Base-by-base conservation (phyloP, 2,329 filamentous ascomycete genomes). In the Xylariaceae sp. region DNA sequence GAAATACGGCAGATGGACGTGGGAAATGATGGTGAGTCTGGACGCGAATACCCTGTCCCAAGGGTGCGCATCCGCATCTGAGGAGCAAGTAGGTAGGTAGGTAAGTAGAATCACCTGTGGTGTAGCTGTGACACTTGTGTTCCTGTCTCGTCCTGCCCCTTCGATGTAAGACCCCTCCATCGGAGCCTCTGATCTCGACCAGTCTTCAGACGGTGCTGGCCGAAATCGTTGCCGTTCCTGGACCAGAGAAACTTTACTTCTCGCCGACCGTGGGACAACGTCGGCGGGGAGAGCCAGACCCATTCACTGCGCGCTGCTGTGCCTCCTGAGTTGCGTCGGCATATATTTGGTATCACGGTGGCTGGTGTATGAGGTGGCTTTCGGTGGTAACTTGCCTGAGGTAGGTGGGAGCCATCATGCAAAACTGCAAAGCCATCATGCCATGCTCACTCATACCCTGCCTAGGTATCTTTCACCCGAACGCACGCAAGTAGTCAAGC, bases 111-210 rank as follows among this genome's bases (percentile, higher is more conserved):
- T 26, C 22, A 11, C 13, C 28, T 38, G 36, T 13, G n/a, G 50
- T 51, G 50, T 51, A 43, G 44, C 46, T 19, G 48, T 53, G 32
- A 48, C 48, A 49, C 46, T 28, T 38, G 41, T 44, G 42, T 39
- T 11, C 19, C 18, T 33, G 18, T 34, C 19, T 19, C 18, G 18
- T 17, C 13, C 17, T 37, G 34, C 18, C 19, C n/a, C 15, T 7
- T n/a, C 13, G 12, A 6, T 32, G 8, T 32, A 9, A 9, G 9
- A n/a, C 12, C 30, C 16, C 30, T n/a, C 12, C 8, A 17, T 32
- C 30, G 30, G 30, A 17, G 30, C 16, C 8, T 15, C 34, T n/a
- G n/a, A 19, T 6, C 36, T 31, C 26, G 16, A 9, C 30, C 30
- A 32, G 7, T 13, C 30, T 32, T n/a, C 6, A 26, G 6, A 26